Conservation (phyloP, 1,284 basidiomycete genomes). For the Trichosporon coremiiforme region DNA sequence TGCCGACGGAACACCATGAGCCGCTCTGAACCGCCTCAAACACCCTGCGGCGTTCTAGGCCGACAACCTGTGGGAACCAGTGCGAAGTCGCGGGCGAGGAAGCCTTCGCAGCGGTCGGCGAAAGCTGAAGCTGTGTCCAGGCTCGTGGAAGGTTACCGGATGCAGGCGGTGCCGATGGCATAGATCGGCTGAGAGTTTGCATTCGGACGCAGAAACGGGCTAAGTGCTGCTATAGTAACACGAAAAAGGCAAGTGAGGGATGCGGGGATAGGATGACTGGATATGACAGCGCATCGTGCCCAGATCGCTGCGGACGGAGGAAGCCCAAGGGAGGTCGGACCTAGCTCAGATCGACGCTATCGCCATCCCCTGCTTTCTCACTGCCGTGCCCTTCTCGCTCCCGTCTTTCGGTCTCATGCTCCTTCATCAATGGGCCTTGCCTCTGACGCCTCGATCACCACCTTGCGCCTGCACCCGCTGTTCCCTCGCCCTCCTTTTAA, state of each 20-base stretch:
- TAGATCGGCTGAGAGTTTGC: neutral
- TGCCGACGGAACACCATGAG: neutral
- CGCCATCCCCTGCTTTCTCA: constrained; percentile 8
- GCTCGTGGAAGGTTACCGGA: constrained; percentile 8
- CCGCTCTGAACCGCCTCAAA: neutral
- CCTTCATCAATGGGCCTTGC: neutral
- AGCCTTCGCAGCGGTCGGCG: neutral
- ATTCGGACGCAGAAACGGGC: neutral
- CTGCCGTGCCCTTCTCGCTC: neutral
- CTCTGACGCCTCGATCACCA: neutral
- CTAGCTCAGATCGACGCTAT: neutral
- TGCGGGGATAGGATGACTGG: constrained; percentile 1
- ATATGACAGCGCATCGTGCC: neutral
- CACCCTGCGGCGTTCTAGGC: neutral
- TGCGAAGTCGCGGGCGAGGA: constrained; percentile 1
- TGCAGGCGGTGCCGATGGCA: neutral
- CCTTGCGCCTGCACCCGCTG: neutral
- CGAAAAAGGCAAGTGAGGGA: neutral
- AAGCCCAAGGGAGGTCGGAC: neutral
- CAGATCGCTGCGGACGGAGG: neutral
- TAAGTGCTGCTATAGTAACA: neutral
- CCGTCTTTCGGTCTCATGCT: neutral
- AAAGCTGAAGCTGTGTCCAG: neutral
- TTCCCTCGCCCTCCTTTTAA: neutral
- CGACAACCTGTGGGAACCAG: neutral